A percentile compares a stretch with the other conserved stretches of the same genome.
Evolutionary conservation across 208 protist genomes (phyloP).

Genomic region (Leishmania gerbilli): DNA sequence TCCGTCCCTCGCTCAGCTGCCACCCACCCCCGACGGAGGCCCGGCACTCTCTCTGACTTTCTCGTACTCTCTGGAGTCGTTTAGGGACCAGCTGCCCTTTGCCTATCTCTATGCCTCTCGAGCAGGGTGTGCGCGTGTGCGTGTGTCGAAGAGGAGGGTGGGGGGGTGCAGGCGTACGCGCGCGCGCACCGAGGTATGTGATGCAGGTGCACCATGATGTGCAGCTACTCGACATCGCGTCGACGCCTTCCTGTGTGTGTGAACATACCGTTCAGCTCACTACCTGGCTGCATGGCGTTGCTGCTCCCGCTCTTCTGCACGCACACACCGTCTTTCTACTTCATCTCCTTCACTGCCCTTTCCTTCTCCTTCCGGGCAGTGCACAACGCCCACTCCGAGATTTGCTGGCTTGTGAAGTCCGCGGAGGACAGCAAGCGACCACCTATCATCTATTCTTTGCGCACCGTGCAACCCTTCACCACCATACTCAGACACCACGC

Average conservation of each 20-base stretch:
- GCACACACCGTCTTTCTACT: neutral
- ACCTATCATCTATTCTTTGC: neutral
- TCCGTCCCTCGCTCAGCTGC: neutral
- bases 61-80: neutral
- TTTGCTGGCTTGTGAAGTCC: neutral
- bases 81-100: neutral
- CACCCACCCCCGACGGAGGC: neutral
- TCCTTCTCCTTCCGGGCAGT: neutral
- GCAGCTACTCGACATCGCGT: neutral
- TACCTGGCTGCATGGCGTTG: neutral
- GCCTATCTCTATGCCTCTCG: neutral
- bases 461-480: neutral
- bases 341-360: neutral
- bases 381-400: neutral
- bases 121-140: neutral
- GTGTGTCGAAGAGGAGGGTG: neutral
- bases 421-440: neutral
- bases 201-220: neutral
- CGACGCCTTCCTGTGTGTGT: neutral
- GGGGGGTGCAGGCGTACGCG: neutral
- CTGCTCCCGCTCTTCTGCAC: neutral
- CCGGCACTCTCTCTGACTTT: neutral
- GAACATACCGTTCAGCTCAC: neutral
- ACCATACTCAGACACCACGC: neutral
- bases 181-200: neutral